Percentiles rank a stretch among this genome's conserved stretches.
phyloP scores from a whole-genome alignment of 305 asterid genomes.

The Nicotiana rustica region DNA sequence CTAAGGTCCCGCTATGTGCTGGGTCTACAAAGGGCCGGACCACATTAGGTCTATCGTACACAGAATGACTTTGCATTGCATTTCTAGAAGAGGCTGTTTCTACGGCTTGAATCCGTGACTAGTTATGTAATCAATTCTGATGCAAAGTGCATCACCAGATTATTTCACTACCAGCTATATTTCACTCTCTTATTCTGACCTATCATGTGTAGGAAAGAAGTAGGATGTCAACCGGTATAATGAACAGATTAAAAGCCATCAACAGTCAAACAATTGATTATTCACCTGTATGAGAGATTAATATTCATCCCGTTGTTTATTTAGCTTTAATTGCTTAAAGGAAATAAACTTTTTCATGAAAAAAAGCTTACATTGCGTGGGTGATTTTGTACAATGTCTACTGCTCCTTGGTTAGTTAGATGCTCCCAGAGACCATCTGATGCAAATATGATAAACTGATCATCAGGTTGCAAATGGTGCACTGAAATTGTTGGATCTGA shows the following conservation, averaged over 20 bases:
- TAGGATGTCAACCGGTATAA: neutral
- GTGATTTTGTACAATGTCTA: conserved; percentile 78
- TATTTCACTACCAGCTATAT: neutral
- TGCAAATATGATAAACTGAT: conserved; percentile 83
- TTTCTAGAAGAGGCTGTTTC: too few species aligned
- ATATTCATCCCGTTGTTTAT: too few species aligned
- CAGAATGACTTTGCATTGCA: too few species aligned
- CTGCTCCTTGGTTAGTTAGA: conserved; percentile 88
- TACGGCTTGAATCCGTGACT: too few species aligned
- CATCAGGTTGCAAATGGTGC: conserved; percentile 73
- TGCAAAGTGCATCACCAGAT: neutral
- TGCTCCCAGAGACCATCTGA: conserved; percentile 98
- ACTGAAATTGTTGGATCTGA: conserved; percentile 80
- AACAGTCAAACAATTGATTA: neutral
- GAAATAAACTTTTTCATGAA: neutral
- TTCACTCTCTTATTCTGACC: neutral
- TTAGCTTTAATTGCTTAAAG: too few species aligned
- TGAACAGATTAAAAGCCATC: neutral
- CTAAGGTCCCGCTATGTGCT: too few species aligned
- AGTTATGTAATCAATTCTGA: neutral
- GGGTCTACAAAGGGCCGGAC: too few species aligned
- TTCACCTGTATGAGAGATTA: too few species aligned
- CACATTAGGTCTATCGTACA: too few species aligned
- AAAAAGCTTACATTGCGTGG: conserved; percentile 54
- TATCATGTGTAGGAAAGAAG: neutral